Evolutionary conservation across 495 filamentous ascomycete genomes (phyloP).

Genomic region (Aspergillus campestris): DNA sequence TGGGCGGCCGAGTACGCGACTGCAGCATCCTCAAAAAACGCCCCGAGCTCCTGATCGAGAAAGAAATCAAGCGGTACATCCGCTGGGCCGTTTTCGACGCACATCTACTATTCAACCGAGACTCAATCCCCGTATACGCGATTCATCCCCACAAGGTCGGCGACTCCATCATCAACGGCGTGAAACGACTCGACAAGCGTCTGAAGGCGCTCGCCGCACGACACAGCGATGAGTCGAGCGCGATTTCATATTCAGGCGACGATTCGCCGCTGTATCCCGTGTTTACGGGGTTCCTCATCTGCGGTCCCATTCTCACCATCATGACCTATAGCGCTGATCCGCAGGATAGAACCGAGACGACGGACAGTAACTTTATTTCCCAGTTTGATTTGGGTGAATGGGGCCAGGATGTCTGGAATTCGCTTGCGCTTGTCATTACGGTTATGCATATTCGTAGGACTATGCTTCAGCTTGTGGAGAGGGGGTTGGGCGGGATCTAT

Average conservation of each 20-base stretch:
- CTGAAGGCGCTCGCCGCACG: conserved; percentile 21
- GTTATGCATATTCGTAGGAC: conserved; percentile 30
- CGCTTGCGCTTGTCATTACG: conserved; percentile 34
- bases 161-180: conserved; percentile 22
- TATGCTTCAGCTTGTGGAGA: conserved; percentile 22
- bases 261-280: conserved; percentile 10
- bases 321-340: conserved; percentile 30
- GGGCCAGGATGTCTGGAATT: conserved; percentile 42
- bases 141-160: conserved; percentile 21
- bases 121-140: conserved; percentile 23
- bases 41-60: conserved; percentile 25
- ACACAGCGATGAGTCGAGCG: conserved; percentile 10
- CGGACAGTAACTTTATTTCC: conserved; percentile 21
- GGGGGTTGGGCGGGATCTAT: conserved; percentile 4
- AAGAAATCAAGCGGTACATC: conserved; percentile 28
- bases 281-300: conserved; percentile 33
- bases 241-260: not conserved
- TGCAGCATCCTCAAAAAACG: conserved; percentile 15
- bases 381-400: conserved; percentile 32
- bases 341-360: conserved; percentile 1
- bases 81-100: conserved; percentile 37
- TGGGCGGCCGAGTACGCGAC: conserved; percentile 35
- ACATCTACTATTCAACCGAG: conserved; percentile 11
- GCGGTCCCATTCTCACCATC: conserved; percentile 34
- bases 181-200: conserved; percentile 20